These are phyloP conservation scores for Rutidosis leptorrhynchoides DNA, from an alignment of 129 eudicot genomes.

Conservation along the genomic window DNA sequence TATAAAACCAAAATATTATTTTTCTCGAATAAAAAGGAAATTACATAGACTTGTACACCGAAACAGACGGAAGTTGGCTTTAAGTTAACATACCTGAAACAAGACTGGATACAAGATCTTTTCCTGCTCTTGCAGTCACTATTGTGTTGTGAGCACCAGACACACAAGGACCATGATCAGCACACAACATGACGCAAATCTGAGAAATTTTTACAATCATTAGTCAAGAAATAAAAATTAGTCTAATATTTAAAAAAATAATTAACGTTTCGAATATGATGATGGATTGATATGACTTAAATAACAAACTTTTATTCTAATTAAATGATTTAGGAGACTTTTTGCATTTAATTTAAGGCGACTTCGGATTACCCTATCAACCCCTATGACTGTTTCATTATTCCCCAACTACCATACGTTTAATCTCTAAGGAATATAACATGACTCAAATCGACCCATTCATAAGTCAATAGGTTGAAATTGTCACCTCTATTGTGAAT, in stretches of 20 bases:
- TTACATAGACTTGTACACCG: neutral
- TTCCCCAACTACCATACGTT: neutral
- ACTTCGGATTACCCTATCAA: neutral
- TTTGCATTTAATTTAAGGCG: neutral
- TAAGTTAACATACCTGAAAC: conserved; percentile 61
- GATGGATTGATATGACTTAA: too few relatives aligned
- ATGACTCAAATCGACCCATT: neutral
- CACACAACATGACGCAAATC: conserved; percentile 99
- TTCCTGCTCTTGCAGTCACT: conserved; percentile 99
- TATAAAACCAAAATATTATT: neutral
- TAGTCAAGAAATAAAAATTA: conserved; percentile 1
- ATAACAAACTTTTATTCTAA: neutral
- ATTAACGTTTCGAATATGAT: neutral
- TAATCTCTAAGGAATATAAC: neutral
- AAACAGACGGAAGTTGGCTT: neutral
- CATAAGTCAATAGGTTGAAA: neutral
- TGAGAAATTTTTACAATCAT: conserved; percentile 29
- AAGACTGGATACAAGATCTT: conserved; percentile 93
- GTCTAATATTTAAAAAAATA: neutral
- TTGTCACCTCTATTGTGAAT: neutral
- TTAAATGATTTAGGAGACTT: neutral
- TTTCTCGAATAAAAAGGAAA: neutral
- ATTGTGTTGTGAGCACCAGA: conserved; percentile 99
- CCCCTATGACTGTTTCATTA: neutral
- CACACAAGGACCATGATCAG: conserved; percentile 99